Conservation (phyloP, 2,329 filamentous ascomycete species). For the Pseudocercospora musae region DNA sequence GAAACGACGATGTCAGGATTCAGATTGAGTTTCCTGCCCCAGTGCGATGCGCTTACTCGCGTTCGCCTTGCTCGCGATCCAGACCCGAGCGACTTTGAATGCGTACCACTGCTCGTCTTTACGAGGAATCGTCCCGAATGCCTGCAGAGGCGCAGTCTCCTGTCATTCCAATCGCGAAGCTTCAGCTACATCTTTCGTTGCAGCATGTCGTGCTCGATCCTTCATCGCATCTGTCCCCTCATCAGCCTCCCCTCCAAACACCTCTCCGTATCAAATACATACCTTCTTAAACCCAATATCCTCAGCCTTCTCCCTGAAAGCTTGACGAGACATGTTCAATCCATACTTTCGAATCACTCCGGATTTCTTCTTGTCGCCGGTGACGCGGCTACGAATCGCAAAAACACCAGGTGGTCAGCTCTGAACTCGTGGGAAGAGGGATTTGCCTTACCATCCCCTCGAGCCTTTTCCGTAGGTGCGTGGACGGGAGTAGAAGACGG, state of each 20-base stretch:
- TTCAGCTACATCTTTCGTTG: too few species aligned
- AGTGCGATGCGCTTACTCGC: too few species aligned
- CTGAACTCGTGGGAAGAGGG: too few species aligned
- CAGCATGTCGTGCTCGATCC: not conserved
- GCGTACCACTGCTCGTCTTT: too few species aligned
- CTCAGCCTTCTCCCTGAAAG: constrained; percentile 30
- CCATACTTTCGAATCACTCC: constrained; percentile 30
- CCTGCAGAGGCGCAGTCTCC: not conserved
- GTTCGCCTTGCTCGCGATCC: too few species aligned
- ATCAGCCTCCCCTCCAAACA: not conserved
- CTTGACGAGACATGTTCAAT: constrained; percentile 30
- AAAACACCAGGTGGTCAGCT: not conserved
- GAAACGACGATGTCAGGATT: not conserved
- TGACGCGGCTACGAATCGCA: constrained; percentile 22
- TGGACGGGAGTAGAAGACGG: constrained; percentile 29
- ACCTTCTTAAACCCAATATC: constrained; percentile 31
- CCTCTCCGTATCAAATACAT: not conserved
- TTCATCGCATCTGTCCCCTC: not conserved
- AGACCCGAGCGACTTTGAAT: too few species aligned
- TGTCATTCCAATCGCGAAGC: not conserved
- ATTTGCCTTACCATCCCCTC: constrained; percentile 24
- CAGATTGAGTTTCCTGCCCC: not conserved
- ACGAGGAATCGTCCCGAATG: too few species aligned
- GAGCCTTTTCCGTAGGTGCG: constrained; percentile 30
- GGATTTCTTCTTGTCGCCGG: constrained; percentile 29